Base-by-base conservation (phyloP, 805 yeast species). In the Nakazawaea ambrosiae region DNA sequence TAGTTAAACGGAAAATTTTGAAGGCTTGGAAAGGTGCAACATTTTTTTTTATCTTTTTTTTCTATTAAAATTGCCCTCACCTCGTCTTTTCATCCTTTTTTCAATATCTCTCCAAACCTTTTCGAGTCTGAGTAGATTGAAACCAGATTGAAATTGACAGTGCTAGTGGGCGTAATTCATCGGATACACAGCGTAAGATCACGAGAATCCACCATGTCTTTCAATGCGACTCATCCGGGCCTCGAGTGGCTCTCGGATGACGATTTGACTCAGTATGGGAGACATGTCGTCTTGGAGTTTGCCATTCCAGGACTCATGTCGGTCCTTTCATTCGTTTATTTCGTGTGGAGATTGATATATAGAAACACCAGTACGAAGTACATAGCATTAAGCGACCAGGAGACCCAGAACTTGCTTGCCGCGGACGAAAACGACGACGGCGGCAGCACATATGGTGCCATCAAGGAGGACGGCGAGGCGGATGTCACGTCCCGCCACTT, bases 401-500 rank as follows among this genome's bases (percentile, higher is more conserved):
- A 43, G 30, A 30, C 39, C 19, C 37, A 36, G 29, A 46, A 33
- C 12, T 29, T 45, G 7, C 23, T 39, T 1, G 14, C 32, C 7
- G 20, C 35, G 14, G 34, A 15, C 20, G 20, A 17, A 12, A n/a
- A 33, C 12, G 19, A 23, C 32, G 29, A 12, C 20, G 20, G 31
- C 14, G 44, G 28, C 9, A 33, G 38, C 19, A 33, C 32, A 18
- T 46, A 46, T 23, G 49, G 49, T 17, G 43, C 47, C 15, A 35
- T 43, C 33, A 36, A 29, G 20, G 30, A 14, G 3, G 34, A 28
- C 20, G 37, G 31, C 7, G 33, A 34, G 17, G 36, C 35, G 26
- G 23, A 61, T 16, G 46, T 75, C 27, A 68, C 75, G 30, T 73
- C 73, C 23, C 71, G 70, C 31, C 92, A 82, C 54, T 83, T 82